Percentiles rank a stretch among this genome's conserved stretches.
phyloP scores from a whole-genome alignment of 2,329 filamentous ascomycete species.

The Fonsecaea pugnacius region DNA sequence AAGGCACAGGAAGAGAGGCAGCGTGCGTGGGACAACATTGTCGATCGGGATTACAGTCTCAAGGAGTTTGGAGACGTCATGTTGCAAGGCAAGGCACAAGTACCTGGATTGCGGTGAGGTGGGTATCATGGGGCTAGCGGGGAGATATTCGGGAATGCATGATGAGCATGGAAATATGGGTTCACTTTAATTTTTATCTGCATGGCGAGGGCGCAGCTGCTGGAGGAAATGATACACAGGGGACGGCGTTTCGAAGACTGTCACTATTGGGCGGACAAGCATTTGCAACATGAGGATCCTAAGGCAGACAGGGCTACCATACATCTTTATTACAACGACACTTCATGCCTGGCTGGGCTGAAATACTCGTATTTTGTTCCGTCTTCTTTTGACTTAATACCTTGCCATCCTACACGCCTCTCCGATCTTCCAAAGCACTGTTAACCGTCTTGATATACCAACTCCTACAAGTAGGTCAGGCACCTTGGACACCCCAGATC shows the following conservation, averaged over 20 bases:
- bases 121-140: background rate
- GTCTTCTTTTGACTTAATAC: background rate
- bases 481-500: background rate
- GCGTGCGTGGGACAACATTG: constrained; percentile 54
- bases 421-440: background rate
- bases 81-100: constrained; percentile 24
- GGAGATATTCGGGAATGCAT: background rate
- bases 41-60: constrained; percentile 58
- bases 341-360: background rate
- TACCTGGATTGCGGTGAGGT: constrained; percentile 5
- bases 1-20: constrained; percentile 62
- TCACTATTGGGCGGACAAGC: background rate
- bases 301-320: background rate
- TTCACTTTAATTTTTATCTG: background rate
- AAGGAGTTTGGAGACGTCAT: constrained; percentile 38
- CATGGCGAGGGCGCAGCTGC: background rate
- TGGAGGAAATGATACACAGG: background rate
- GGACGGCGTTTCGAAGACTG: background rate
- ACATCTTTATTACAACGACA: background rate
- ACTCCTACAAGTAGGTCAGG: too few species aligned
- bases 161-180: background rate
- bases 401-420: background rate
- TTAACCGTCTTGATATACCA: background rate
- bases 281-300: background rate
- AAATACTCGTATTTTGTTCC: background rate